Evolutionary conservation across 2,329 filamentous ascomycete species (phyloP).

Genomic region (Diaporthe destruens): DNA sequence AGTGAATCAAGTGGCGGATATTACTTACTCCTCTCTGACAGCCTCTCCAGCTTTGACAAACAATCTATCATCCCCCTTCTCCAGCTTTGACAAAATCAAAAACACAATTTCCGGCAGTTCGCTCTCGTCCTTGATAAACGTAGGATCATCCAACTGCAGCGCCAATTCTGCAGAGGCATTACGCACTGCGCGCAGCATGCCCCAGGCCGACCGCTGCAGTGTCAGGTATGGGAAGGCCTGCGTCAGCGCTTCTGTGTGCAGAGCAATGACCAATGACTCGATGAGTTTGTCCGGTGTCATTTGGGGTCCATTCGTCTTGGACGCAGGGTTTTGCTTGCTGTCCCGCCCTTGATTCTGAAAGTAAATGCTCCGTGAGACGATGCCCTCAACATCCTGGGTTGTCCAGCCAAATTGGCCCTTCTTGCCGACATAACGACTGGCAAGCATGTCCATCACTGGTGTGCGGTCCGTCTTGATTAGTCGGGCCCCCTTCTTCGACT

Average conservation of each 20-base stretch:
- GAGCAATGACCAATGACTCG: constrained; percentile 48
- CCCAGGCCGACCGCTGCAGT: constrained; percentile 57
- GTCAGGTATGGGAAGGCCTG: constrained; percentile 56
- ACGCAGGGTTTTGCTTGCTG: too few relatives aligned
- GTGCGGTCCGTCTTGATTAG: too few relatives aligned
- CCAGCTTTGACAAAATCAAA: not conserved
- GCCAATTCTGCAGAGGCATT: constrained; percentile 50
- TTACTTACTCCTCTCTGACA: not conserved
- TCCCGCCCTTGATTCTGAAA: too few relatives aligned
- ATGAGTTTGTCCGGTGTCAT: constrained; percentile 49
- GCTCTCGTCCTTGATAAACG: constrained; percentile 48
- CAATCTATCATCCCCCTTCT: not conserved
- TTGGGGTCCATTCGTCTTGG: not conserved
- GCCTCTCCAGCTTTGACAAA: not conserved
- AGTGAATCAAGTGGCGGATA: not conserved
- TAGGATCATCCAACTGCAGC: constrained; percentile 49
- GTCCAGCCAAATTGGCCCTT: too few relatives aligned
- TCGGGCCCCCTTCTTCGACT: too few relatives aligned
- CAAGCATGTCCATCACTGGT: too few relatives aligned
- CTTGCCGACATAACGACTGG: too few relatives aligned
- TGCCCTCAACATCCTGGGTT: too few relatives aligned
- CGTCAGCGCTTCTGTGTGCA: constrained; percentile 54
- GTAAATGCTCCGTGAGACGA: too few relatives aligned
- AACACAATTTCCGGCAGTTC: not conserved
- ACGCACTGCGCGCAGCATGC: constrained; percentile 51